These are phyloP conservation scores for Neckera pumila DNA, from an alignment of 225 moss, liverwort and hornwort species.

Conservation along the genomic window DNA sequence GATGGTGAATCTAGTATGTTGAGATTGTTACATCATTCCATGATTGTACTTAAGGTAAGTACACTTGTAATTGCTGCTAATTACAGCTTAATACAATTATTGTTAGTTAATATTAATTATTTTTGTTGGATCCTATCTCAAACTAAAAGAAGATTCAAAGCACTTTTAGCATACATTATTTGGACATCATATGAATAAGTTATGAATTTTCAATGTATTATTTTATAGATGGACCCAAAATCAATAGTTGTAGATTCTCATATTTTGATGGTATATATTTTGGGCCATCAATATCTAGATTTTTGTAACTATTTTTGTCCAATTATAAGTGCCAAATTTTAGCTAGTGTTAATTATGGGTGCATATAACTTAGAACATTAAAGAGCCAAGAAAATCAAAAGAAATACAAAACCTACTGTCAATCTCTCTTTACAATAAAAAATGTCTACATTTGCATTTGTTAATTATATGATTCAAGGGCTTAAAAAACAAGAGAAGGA, in stretches of 20 bases:
- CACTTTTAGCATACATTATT: background rate
- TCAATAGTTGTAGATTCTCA: background rate
- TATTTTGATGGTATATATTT: background rate
- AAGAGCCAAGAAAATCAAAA: background rate
- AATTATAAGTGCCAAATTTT: background rate
- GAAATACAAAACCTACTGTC: fast-evolving
- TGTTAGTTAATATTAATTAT: fast-evolving
- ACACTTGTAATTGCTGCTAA: too few relatives aligned
- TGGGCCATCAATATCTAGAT: background rate
- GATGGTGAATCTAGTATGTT: too few relatives aligned
- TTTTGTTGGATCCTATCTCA: background rate
- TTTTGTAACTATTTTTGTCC: background rate
- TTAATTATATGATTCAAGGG: background rate
- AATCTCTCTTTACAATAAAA: background rate
- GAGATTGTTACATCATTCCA: too few relatives aligned
- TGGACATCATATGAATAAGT: background rate
- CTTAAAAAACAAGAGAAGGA: background rate
- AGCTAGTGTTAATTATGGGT: fast-evolving
- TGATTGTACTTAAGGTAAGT: too few relatives aligned
- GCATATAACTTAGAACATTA: background rate
- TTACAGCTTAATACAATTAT: background rate
- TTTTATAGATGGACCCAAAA: background rate
- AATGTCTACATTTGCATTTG: background rate
- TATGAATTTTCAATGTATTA: background rate
- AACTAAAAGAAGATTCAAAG: background rate